Evolutionary conservation across 805 yeast genomes (phyloP), one percentile per base, ranked within the genome.

Genomic region (Jamesozyma jinghongensis): DNA sequence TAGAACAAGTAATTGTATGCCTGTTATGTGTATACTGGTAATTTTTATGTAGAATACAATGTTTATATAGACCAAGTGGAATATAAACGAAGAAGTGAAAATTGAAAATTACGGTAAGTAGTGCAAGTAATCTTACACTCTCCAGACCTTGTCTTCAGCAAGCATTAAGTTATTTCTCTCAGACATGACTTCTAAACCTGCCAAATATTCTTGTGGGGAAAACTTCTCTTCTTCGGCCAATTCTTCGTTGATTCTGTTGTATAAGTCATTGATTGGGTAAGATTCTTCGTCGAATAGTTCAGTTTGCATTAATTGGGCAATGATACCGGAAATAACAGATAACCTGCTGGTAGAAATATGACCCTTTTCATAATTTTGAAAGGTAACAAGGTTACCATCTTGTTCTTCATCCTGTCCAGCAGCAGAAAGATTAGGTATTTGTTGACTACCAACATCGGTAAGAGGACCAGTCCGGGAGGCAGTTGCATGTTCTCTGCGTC

Each of bases 261-360:
- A 46, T 20, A 75, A 53, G 2, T 57, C 51, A 4, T 58, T 64
- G 8, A 63, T 48, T 1, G 69, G 59, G 38, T 71, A 69, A 43
- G 66, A 67, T 28, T 70, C 75, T 20, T 68, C 71, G 17, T 67
- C 69, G 41, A 67, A 70, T 4, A 68, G 41, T 17, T 63, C 67
- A 4, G 71, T 62, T 41, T 68, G 68, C 52, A 73, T 63, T 33
- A 76, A 59, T 19, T 57, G 60, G 1, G 80, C 77, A 17, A 74
- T 65, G 11, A 68, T 57, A 44, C 68, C 65, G 17, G 70, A 68
- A 51, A 77, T 70, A 25, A 56, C 51, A n/a, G 62, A 65, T 38
- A 68, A 62, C 48, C 85, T 67, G 16, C 71, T 66, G 2, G 69
- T 68, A 3, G 83, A 75, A 16, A 79, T 67, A 8, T 59, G 60